These are phyloP conservation scores for Saccharum officinarum DNA, from an alignment of 176 grass and related monocot species.

Conservation along the genomic window DNA sequence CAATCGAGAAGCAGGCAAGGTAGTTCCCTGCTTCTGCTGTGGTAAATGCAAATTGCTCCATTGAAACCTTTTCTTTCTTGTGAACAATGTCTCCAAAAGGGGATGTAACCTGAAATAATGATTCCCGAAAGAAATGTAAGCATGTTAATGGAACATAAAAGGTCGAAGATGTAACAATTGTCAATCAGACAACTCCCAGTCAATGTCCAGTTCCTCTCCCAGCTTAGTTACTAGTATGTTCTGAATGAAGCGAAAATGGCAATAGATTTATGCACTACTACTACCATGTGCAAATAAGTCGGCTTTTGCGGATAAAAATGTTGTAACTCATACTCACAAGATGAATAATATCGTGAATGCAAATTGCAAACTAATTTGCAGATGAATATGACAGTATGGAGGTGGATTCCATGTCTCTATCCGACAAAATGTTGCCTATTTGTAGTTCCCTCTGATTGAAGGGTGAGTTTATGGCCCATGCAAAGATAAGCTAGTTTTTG, in stretches of 20 bases:
- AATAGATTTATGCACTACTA: background rate
- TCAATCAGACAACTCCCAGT: background rate
- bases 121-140: background rate
- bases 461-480: background rate
- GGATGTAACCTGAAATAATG: conserved; percentile 59
- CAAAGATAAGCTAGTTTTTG: background rate
- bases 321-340: background rate
- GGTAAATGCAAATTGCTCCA: conserved; percentile 75
- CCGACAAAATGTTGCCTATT: background rate
- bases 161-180: background rate
- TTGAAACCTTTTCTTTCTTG: conserved; percentile 48
- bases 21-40: conserved; percentile 78
- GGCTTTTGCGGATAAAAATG: background rate
- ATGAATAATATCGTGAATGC: background rate
- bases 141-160: background rate
- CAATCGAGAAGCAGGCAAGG: conserved; percentile 64
- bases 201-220: background rate
- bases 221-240: background rate
- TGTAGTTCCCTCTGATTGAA: background rate
- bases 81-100: conserved; percentile 64
- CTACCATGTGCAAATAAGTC: background rate
- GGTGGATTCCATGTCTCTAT: background rate
- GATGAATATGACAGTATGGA: background rate
- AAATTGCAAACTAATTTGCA: background rate
- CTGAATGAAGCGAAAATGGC: background rate